Conservation (phyloP, 2,329 filamentous ascomycete genomes). For the Catunica adiposa region DNA sequence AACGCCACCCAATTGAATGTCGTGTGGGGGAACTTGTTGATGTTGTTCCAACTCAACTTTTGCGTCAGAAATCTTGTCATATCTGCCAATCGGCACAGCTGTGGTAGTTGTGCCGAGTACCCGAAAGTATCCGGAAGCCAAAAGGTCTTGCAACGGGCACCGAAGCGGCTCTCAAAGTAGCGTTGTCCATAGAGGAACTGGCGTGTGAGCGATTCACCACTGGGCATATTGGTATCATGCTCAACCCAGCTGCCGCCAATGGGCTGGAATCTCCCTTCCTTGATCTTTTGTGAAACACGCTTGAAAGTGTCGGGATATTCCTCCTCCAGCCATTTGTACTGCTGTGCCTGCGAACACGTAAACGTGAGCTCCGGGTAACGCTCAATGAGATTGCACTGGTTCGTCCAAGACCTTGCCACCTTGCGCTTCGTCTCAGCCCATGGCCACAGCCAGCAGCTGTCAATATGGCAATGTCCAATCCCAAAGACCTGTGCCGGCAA, state of each 20-base stretch:
- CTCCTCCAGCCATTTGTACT: constrained; percentile 93
- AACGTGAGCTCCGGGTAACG: constrained; percentile 89
- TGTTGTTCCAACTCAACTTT: constrained; percentile 99
- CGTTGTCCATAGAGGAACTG: constrained; percentile 94
- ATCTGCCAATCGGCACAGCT: constrained; percentile 81
- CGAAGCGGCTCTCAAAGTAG: constrained; percentile 87
- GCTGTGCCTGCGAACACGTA: constrained; percentile 83
- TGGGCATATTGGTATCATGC: constrained; percentile 94
- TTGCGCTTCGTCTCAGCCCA: constrained; percentile 97
- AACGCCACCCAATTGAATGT: constrained; percentile 98
- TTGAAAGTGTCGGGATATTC: constrained; percentile 80
- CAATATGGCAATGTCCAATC: constrained; percentile 94
- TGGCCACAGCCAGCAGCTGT: constrained; percentile 97
- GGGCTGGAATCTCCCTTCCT: constrained; percentile 78
- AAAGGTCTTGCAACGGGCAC: constrained; percentile 74
- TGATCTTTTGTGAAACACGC: constrained; percentile 79
- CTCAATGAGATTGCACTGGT: constrained; percentile 89
- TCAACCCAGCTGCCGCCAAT: constrained; percentile 98
- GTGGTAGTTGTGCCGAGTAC: constrained; percentile 86
- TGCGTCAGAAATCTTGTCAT: constrained; percentile 97
- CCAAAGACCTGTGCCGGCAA: constrained; percentile 65
- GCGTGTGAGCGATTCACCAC: constrained; percentile 80
- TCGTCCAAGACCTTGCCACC: constrained; percentile 88
- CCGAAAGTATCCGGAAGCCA: constrained; percentile 98
- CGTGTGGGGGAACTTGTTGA: constrained; percentile 96